A percentile compares a stretch with the other conserved stretches of the same genome.
Evolutionary conservation across 805 yeast genomes (phyloP).

Genomic region (Komagataella kurtzmanii): DNA sequence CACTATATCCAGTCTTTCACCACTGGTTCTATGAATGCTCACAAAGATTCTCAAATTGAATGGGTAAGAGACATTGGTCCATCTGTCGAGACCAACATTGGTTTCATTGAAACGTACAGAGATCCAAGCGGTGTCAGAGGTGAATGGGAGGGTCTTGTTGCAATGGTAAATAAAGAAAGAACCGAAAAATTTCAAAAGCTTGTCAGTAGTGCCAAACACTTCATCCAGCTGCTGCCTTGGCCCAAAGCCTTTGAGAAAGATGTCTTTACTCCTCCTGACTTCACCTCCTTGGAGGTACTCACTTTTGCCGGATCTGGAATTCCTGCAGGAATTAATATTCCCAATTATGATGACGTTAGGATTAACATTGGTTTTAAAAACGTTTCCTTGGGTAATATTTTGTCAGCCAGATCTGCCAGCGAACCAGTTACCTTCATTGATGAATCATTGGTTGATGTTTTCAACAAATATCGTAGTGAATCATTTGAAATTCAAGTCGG

Average conservation of each 20-base stretch:
- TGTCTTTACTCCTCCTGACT: slow-evolving; percentile 82
- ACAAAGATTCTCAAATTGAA: slow-evolving; percentile 66
- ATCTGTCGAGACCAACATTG: slow-evolving; percentile 65
- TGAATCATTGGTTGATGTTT: slow-evolving; percentile 38
- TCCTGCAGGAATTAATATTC: slow-evolving; percentile 90
- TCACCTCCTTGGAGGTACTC: slow-evolving; percentile 79
- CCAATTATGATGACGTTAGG: slow-evolving; percentile 84
- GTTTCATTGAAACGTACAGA: slow-evolving; percentile 86
- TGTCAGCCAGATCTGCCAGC: slow-evolving; percentile 59
- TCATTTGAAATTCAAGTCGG: slow-evolving; percentile 93
- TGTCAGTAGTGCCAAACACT: slow-evolving; percentile 53
- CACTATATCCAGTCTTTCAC: slow-evolving; percentile 56
- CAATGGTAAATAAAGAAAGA: slow-evolving; percentile 80
- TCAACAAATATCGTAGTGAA: slow-evolving; percentile 60
- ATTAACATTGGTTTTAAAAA: slow-evolving; percentile 78
- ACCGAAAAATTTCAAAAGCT: slow-evolving; percentile 66
- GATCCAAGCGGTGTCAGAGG: slow-evolving; percentile 89
- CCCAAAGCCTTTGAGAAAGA: slow-evolving; percentile 63
- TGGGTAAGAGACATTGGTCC: slow-evolving; percentile 90
- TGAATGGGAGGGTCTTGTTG: slow-evolving; percentile 88
- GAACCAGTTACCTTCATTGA: slow-evolving; percentile 57
- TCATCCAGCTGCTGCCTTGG: slow-evolving; percentile 70
- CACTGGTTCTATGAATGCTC: slow-evolving; percentile 78
- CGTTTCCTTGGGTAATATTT: slow-evolving; percentile 78
- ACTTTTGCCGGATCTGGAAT: slow-evolving; percentile 85